Evolutionary conservation across 371 early-diverging fungal species (phyloP), one percentile per base, ranked within the genome.

Genomic region (Choanephora cucurbitarum): DNA sequence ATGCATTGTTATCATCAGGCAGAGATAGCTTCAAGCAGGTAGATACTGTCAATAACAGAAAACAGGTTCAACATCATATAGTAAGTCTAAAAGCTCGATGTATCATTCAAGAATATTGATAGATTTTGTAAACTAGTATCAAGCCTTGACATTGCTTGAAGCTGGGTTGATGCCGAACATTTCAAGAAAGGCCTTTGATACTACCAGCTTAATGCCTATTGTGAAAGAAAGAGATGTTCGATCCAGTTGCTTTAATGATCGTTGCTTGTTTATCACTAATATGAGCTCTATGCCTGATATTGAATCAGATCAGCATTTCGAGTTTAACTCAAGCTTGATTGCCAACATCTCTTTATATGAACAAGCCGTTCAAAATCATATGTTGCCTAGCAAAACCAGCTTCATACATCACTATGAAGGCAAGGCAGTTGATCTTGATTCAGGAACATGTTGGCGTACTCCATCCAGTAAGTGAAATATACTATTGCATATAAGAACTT

Each of bases 191-290:
- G 28, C 28, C 7, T 62, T 62, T 56, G 47, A 50, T 1, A 42
- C 33, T 18, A 41, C 19, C 13, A 46, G 37, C 18, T 14, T 43
- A 14, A 31, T 19, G 0, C 67, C 66, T 37, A n/a, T 40, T 17
- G 37, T 48, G 15, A 50, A 18, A 43, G 63, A 62, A 21, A 62
- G 70, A 28, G 60, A 69, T 57, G 51, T 50, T 9, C 34, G 62
- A 56, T 64, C 83, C 4, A 77, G 80, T 3, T 83, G 86, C 63
- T 62, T 57, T 32, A 84, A 86, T 52, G 86, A 86, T 57, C 72
- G 69, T 52, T 86, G 86, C 45, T 60, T 86, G 44, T 86, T 86
- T 49, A 66, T 67, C 28, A 84, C 83, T 23, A 83, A 67, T 44
- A 68, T 84, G 28, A 70, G 76, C 17, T 73, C 75, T 7, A 79